phyloP scores from a whole-genome alignment of 2,329 filamentous ascomycete species.

The Coniochaeta sp. region DNA sequence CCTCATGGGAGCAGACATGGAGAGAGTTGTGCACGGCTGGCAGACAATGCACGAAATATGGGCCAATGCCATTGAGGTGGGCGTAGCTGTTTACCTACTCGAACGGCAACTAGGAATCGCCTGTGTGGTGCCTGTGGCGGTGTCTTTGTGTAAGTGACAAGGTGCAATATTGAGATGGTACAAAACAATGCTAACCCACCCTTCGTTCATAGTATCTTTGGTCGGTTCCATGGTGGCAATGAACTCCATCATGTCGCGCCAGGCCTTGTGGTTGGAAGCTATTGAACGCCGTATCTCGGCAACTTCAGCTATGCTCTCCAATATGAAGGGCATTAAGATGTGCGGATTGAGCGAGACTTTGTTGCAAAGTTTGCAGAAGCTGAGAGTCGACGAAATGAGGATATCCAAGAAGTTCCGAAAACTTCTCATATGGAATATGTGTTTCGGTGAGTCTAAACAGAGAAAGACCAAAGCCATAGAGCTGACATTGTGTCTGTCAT shows the following conservation, averaged over 20 bases:
- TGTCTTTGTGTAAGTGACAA: conserved; percentile 26
- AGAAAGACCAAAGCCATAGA: neutral
- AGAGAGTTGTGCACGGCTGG: conserved; percentile 29
- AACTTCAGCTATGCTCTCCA: conserved; percentile 30
- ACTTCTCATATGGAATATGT: conserved; percentile 23
- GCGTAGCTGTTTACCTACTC: conserved; percentile 49
- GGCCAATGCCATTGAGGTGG: conserved; percentile 44
- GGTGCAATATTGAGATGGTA: too few relatives aligned
- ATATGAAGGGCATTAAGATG: conserved; percentile 38
- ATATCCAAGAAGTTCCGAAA: conserved; percentile 28
- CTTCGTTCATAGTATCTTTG: conserved; percentile 9
- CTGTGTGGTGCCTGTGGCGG: conserved; percentile 37
- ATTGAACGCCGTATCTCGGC: conserved; percentile 32
- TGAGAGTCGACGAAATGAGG: conserved; percentile 29
- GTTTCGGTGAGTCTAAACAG: conserved; percentile 17
- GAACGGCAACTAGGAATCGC: conserved; percentile 37
- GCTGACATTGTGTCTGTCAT: neutral
- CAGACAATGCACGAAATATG: conserved; percentile 53
- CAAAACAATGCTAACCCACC: too few relatives aligned
- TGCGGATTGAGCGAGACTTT: conserved; percentile 30
- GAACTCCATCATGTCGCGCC: conserved; percentile 23
- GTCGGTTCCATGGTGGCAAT: conserved; percentile 15
- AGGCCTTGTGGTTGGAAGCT: conserved; percentile 29
- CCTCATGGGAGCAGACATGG: conserved; percentile 41
- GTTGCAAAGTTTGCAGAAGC: conserved; percentile 21